Conservation (phyloP, 2,329 filamentous ascomycete species). For the Dichotomopilus funicola region DNA sequence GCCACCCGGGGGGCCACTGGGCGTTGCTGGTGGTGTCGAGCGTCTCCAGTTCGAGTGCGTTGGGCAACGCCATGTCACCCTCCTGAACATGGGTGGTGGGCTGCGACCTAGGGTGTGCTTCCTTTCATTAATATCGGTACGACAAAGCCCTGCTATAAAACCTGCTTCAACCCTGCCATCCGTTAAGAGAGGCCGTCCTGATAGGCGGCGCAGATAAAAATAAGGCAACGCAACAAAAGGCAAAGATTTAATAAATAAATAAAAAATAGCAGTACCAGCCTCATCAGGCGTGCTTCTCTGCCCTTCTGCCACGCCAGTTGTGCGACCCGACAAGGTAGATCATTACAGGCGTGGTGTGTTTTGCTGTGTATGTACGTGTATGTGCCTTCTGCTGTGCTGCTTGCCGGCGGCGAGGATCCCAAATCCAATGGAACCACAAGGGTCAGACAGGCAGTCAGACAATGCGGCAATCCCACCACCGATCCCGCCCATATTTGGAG, state of each 20-base stretch:
- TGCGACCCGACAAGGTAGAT: constrained; percentile 14
- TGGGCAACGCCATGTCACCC: constrained; percentile 19
- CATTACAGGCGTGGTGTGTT: not conserved
- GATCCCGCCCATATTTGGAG: not conserved
- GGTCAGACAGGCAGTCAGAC: constrained; percentile 14
- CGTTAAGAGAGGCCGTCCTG: not conserved
- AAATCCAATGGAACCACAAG: constrained; percentile 6
- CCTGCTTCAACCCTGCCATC: constrained; percentile 11
- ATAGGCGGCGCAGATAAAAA: not conserved
- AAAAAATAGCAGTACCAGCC: not conserved
- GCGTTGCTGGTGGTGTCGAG: not conserved
- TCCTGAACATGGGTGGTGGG: constrained; percentile 8
- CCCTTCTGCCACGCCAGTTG: constrained; percentile 8
- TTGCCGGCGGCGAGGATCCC: not conserved
- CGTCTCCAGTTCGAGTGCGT: constrained; percentile 6
- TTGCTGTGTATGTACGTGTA: constrained; percentile 7
- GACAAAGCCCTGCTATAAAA: constrained; percentile 7
- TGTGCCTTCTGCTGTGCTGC: not conserved
- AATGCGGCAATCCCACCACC: constrained; percentile 5
- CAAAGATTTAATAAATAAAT: no score
- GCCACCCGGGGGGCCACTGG: no score
- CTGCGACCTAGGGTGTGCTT: constrained; percentile 14
- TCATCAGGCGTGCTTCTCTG: not conserved
- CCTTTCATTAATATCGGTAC: constrained; percentile 11
- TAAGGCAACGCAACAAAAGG: no score